Base-by-base conservation (phyloP, 1,284 basidiomycete species). In the Peniophora sp. region DNA sequence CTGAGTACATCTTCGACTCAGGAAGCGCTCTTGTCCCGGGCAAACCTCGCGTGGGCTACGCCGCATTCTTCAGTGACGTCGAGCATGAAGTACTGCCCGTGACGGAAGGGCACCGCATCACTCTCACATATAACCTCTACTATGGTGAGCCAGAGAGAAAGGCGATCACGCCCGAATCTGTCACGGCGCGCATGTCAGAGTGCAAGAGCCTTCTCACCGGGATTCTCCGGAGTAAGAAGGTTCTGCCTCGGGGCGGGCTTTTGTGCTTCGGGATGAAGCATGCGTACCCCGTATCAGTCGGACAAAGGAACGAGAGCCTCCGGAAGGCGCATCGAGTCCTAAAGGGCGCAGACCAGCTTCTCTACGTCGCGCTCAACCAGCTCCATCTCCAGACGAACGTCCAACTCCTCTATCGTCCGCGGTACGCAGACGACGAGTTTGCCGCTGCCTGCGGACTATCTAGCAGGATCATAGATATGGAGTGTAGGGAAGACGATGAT, bases 11-110 rank as follows among this genome's bases (percentile, higher is more conserved):
- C 2, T 47, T 56, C 37, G 49, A 56, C 24, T 46, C 53, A 12
- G 48, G 35, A 10, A n/a, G 35, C 12, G 24, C 18, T 14, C 20
- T 47, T 10, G 53, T 66, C 5, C 3, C 17, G 10, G 27, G 27
- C 27, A 32, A 32, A 12, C 27, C 27, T 12, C 27, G 27, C 12
- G 39, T 41, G 15, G 12, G 12, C 10, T 74, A 67, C 52, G 59
- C 63, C 47, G 65, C 67, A 0, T 71, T 75, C 55, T 73, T 62
- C 60, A 66, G 68, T 50, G 72, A 75, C 55, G 66, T 73, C 48
- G 71, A 72, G 52, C 71, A 76, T 54, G 72, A 75, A 55, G 71
- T 78, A 14, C 47, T 60, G 2, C 63, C 62, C 0, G 71, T 78
- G 6, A 59, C 52, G 2, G 63, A 63, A 0, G 75, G 76, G 0